Percentiles rank a stretch among this genome's conserved stretches.
Conservation (phyloP, 306 rosid species). For the Aeschynomene evenia region DNA sequence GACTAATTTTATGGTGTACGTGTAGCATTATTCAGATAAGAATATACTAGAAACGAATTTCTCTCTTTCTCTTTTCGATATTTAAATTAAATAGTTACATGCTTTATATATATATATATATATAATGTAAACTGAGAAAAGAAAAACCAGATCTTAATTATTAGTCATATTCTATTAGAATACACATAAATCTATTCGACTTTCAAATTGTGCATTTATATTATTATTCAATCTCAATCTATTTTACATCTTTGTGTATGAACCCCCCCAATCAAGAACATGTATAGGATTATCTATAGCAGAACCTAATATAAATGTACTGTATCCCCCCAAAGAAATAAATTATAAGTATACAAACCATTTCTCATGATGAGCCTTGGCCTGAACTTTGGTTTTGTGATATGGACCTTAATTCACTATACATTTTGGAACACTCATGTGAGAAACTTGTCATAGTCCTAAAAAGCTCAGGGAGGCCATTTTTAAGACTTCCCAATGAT, state of each 20-base stretch:
- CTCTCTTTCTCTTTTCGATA: too few species aligned
- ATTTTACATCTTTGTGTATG: conserved; percentile 8
- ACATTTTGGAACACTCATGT: conserved; percentile 63
- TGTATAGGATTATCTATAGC: background rate
- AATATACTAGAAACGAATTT: too few species aligned
- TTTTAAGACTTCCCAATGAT: conserved; percentile 64
- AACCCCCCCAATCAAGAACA: background rate
- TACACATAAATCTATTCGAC: background rate
- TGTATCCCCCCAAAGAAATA: background rate
- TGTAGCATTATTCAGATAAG: too few species aligned
- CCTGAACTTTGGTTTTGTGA: conserved; percentile 36
- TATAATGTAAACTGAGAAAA: too few species aligned
- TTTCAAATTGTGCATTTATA: conserved; percentile 8
- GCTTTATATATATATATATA: too few species aligned
- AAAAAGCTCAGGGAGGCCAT: conserved; percentile 80
- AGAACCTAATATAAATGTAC: background rate
- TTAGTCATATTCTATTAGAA: too few species aligned
- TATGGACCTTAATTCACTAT: conserved; percentile 45
- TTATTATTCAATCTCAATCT: background rate
- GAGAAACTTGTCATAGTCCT: conserved; percentile 64
- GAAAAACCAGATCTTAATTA: too few species aligned
- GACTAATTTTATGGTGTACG: too few species aligned
- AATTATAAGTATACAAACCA: background rate
- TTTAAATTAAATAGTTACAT: too few species aligned
- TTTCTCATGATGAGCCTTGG: conserved; percentile 33